Base-by-base conservation (phyloP, 1,139 yeast genomes). In the Debaryomyces nepalensis region DNA sequence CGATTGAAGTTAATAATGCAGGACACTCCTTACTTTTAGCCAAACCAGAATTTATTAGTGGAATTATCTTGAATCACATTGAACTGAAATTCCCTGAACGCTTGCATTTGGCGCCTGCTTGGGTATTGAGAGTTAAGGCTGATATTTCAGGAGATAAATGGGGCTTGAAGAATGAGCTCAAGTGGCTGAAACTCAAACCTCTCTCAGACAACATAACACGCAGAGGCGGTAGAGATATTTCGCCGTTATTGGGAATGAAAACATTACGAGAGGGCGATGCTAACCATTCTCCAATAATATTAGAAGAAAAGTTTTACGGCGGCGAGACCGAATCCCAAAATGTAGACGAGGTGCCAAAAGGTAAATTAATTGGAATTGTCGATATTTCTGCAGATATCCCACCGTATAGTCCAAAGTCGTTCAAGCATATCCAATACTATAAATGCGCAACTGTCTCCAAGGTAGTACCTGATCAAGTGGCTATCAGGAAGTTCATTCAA, bases 371-470 rank as follows among this genome's bases (percentile, higher is more conserved):
- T 26, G 87, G 84, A 2, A 70, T 86, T 4, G 75, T 86, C 19
- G 93, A 86, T 55, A 86, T 86, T 19, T 84, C 91, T 1, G 82
- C 89, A 0, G 91, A 86, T 50, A 72, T 81, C 1, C 93, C 93
- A 4, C 87, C 91, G 0, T 86, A 86, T 55, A 82, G 81, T 42
- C 90, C 93, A 0, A 55, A 63, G 16, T 67, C 81, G 16, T 82
- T 86, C 53, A 40, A 61, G 15, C 62, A 74, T 12, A 74, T 86
- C 47, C 65, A 64, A 44, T 86, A 86, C 63, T 74, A 79, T 61
- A 86, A 86, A 61, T 82, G 84, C 59, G 84, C 90, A 20, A 86
- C 95, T 0, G 91, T 86, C 22, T 82, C 89, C 4, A 86, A 86
- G 58, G 82, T 85, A 26, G 88, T 85, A 0, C 95, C 93, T 0